phyloP scores from a whole-genome alignment of 2,329 filamentous ascomycete genomes.

The Fusarium sp. region DNA sequence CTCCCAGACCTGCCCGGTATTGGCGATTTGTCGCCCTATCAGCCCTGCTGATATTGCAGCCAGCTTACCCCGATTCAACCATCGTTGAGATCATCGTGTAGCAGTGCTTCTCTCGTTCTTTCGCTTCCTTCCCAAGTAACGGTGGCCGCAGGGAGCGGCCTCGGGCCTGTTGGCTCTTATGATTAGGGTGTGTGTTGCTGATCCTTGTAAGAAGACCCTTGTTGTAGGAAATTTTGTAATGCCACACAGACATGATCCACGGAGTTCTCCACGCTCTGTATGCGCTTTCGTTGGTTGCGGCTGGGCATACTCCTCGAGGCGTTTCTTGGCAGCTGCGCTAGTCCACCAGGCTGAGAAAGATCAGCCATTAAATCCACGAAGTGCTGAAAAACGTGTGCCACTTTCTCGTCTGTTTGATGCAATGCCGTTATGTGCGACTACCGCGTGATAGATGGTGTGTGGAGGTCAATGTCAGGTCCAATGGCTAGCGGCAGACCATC shows the following conservation, averaged over 20 bases:
- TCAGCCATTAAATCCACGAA: slow-evolving; percentile 8
- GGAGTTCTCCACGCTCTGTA: slow-evolving; percentile 9
- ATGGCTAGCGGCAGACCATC: slow-evolving; percentile 6
- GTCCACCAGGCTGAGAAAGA: slow-evolving; percentile 9
- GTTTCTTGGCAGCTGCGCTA: slow-evolving; percentile 39
- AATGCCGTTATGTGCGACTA: slow-evolving; percentile 33
- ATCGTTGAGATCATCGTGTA: background rate
- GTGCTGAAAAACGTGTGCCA: slow-evolving; percentile 15
- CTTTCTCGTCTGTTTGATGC: slow-evolving; percentile 19
- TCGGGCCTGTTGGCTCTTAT: slow-evolving; percentile 20
- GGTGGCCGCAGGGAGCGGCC: slow-evolving; percentile 5
- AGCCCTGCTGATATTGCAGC: slow-evolving; percentile 9
- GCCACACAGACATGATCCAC: slow-evolving; percentile 24
- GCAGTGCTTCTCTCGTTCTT: slow-evolving; percentile 1
- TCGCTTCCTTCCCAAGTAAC: slow-evolving; percentile 3
- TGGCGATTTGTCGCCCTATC: background rate
- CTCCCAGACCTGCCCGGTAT: background rate
- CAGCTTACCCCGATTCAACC: background rate
- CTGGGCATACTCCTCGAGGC: slow-evolving; percentile 6
- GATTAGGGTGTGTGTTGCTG: slow-evolving; percentile 11
- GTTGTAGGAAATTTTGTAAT: slow-evolving; percentile 32
- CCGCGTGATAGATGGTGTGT: slow-evolving; percentile 15
- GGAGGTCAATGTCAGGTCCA: background rate
- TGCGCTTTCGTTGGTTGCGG: slow-evolving; percentile 17
- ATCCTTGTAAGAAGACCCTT: slow-evolving; percentile 31